A percentile compares a stretch with the other conserved stretches of the same genome.
phyloP scores from a whole-genome alignment of 2,329 filamentous ascomycete genomes.

The Cercospora zeae-maydis region DNA sequence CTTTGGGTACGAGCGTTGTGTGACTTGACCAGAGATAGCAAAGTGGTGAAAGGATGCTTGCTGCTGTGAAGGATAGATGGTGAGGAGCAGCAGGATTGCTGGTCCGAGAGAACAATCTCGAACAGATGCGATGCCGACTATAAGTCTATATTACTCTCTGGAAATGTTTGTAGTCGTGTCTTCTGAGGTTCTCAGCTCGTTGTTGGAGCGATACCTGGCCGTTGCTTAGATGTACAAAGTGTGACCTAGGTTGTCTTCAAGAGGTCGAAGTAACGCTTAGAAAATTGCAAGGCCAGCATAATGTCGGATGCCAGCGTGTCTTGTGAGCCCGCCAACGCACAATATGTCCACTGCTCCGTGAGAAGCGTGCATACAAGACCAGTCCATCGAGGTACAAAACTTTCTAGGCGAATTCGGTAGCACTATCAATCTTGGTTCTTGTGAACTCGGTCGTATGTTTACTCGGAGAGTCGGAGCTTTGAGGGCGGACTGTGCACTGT shows the following conservation, averaged over 20 bases:
- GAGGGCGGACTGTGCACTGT: neutral
- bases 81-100: too few species aligned
- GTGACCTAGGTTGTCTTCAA: neutral
- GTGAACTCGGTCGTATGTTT: neutral
- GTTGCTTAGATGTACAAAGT: too few species aligned
- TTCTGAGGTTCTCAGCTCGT: neutral
- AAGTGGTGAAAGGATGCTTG: neutral
- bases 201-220: neutral
- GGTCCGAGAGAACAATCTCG: too few species aligned
- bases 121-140: too few species aligned
- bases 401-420: neutral
- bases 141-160: too few species aligned
- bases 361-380: neutral
- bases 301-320: neutral
- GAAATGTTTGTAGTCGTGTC: too few species aligned
- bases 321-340: neutral
- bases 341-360: neutral
- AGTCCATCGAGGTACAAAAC: neutral
- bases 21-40: neutral
- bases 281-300: neutral
- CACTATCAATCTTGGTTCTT: neutral
- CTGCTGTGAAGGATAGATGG: neutral
- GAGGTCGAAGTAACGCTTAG: neutral
- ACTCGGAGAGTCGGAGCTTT: neutral
- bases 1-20: too few species aligned